Evolutionary conservation across 163 green algal genomes (phyloP).

Genomic region (Volvox carteri): DNA sequence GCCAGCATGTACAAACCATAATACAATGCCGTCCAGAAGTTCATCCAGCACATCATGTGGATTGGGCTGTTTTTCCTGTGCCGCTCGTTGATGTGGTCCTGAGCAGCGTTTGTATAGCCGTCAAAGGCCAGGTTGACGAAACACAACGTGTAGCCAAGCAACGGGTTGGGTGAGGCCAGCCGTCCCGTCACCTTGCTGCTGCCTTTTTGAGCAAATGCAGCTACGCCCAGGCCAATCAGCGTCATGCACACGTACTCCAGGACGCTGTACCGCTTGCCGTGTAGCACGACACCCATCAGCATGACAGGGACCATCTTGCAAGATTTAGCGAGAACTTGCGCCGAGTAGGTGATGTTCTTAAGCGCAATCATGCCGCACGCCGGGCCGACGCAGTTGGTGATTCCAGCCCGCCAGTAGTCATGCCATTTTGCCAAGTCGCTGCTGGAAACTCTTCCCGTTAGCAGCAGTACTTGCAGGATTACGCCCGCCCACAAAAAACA

Average conservation of each 20-base stretch:
- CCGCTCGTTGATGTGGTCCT: conserved; percentile 90
- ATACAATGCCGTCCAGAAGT: conserved; percentile 94
- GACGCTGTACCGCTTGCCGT: conserved; percentile 86
- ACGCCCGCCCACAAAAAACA: conserved; percentile 90
- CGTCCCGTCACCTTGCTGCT: conserved; percentile 78
- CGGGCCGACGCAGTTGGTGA: conserved; percentile 93
- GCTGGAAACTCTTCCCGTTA: neutral
- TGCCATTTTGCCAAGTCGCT: conserved; percentile 69
- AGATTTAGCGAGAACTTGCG: conserved; percentile 93
- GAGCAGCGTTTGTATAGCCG: conserved; percentile 93
- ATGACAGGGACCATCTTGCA: conserved; percentile 99
- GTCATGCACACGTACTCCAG: conserved; percentile 94
- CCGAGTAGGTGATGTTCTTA: conserved; percentile 97
- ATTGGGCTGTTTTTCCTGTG: conserved; percentile 82
- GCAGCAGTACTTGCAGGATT: conserved; percentile 69
- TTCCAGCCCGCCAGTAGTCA: conserved; percentile 85
- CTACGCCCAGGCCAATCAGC: conserved; percentile 88
- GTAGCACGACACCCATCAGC: conserved; percentile 93
- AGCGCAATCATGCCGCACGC: conserved; percentile 92
- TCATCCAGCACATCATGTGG: conserved; percentile 99
- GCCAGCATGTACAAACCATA: conserved; percentile 88
- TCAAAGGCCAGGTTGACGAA: conserved; percentile 90
- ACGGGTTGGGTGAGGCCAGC: conserved; percentile 88
- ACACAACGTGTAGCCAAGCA: conserved; percentile 94
- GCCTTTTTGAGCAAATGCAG: conserved; percentile 85